Evolutionary conservation across 2,329 filamentous ascomycete species (phyloP).

Genomic region (Fusarium verticillioides): DNA sequence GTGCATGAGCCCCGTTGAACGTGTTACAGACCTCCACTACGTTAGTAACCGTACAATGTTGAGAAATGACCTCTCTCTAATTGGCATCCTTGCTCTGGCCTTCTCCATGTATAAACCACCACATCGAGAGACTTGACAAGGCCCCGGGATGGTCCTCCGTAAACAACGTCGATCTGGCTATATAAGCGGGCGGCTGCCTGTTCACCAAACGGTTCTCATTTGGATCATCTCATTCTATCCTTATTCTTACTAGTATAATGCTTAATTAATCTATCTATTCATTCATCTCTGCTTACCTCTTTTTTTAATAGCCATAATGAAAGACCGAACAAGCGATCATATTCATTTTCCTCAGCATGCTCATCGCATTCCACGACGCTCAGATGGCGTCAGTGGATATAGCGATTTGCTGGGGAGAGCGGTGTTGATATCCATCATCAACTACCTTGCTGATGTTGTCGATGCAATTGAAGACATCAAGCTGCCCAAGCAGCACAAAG

Average conservation of each 20-base stretch:
- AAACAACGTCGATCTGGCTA: slow-evolving; percentile 2
- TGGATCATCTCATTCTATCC: not conserved
- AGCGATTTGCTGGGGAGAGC: slow-evolving; percentile 28
- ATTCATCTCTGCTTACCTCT: not conserved
- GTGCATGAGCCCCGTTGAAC: slow-evolving; percentile 12
- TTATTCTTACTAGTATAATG: slow-evolving; percentile 9
- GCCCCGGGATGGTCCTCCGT: not conserved
- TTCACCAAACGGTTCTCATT: not conserved
- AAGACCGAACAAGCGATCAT: slow-evolving; percentile 25
- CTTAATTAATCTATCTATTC: slow-evolving; percentile 1
- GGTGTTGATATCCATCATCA: slow-evolving; percentile 34
- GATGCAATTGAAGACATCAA: slow-evolving; percentile 33
- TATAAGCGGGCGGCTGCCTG: slow-evolving; percentile 3
- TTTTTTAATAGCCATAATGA: slow-evolving; percentile 30
- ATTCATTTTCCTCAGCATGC: slow-evolving; percentile 34
- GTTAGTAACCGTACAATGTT: slow-evolving; percentile 7
- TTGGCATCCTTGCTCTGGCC: slow-evolving; percentile 12
- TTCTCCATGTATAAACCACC: slow-evolving; percentile 33
- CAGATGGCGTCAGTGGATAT: slow-evolving; percentile 23
- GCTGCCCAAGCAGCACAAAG: slow-evolving; percentile 22
- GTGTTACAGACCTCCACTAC: slow-evolving; percentile 17
- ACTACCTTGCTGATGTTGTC: slow-evolving; percentile 32
- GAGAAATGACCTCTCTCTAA: slow-evolving; percentile 23
- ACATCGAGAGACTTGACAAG: slow-evolving; percentile 5
- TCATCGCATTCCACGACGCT: slow-evolving; percentile 25